A percentile compares a stretch with the other conserved stretches of the same genome.
These are phyloP conservation scores for Anethum foeniculum DNA, from an alignment of 140 eudicot genomes.

Conservation along the genomic window DNA sequence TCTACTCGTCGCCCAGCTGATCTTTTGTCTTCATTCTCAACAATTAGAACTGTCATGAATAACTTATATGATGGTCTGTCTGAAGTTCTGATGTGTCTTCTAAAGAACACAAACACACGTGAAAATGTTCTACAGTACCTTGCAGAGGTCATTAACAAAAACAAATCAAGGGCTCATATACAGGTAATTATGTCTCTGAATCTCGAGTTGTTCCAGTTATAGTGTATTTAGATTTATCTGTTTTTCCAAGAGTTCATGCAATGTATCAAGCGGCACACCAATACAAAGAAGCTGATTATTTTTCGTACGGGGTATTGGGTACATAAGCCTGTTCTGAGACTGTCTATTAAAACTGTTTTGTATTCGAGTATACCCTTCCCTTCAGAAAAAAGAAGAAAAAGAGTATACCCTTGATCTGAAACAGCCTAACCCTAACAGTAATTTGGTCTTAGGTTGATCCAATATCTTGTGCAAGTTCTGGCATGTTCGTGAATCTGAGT, in stretches of 20 bases:
- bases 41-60: conserved; percentile 81
- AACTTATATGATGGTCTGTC: conserved; percentile 71
- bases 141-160: conserved; percentile 80
- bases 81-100: conserved; percentile 67
- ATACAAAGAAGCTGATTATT: not conserved
- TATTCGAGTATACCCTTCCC: not conserved
- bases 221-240: not conserved
- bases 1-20: conserved; percentile 92
- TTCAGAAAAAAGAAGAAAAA: too few species aligned
- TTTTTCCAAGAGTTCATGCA: not conserved
- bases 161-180: conserved; percentile 70
- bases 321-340: not conserved
- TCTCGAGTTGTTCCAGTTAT: not conserved
- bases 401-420: not conserved
- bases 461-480: conserved; percentile 88
- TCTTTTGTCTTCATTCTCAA: conserved; percentile 76
- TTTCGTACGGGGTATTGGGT: not conserved
- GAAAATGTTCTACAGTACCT: conserved; percentile 80
- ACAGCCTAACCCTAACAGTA: conserved; percentile 8
- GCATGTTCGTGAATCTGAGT: conserved; percentile 93
- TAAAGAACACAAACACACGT: conserved; percentile 68
- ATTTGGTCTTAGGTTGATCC: conserved; percentile 70
- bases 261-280: not conserved
- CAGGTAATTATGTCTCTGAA: conserved; percentile 41
- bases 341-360: not conserved